phyloP scores from a whole-genome alignment of 179 eudicot genomes.

The Silene noctiflora region DNA sequence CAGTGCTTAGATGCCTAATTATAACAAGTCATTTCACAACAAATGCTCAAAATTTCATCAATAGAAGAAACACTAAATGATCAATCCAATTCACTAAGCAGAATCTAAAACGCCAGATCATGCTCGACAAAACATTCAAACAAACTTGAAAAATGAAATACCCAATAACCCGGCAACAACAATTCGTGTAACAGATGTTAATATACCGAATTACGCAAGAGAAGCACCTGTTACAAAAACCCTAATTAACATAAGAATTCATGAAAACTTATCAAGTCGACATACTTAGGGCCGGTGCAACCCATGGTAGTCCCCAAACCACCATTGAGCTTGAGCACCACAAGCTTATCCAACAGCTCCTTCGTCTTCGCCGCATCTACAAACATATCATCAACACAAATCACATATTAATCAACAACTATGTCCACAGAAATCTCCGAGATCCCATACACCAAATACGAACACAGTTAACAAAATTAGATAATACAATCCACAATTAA shows the following conservation, averaged over 20 bases:
- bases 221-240: not conserved
- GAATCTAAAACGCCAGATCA: too few relatives aligned
- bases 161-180: too few relatives aligned
- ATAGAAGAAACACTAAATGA: too few relatives aligned
- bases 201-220: not conserved
- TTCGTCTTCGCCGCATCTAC: slow-evolving; percentile 39
- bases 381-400: not conserved
- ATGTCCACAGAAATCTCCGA: not conserved
- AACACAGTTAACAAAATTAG: not conserved
- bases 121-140: too few relatives aligned
- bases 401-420: not conserved
- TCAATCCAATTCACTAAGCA: too few relatives aligned
- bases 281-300: slow-evolving; percentile 98
- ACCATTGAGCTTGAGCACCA: slow-evolving; percentile 98
- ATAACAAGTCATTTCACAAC: not conserved
- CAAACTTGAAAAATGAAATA: too few relatives aligned
- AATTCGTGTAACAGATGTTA: too few relatives aligned
- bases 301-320: slow-evolving; percentile 99
- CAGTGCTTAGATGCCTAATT: too few relatives aligned
- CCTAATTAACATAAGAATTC: not conserved
- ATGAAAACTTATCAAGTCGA: slow-evolving; percentile 18
- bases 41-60: too few relatives aligned
- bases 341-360: slow-evolving; percentile 88
- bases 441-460: not conserved
- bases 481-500: not conserved